Base-by-base conservation (phyloP, 2,329 filamentous ascomycete genomes). In the Magnaporthiopsis incrustans region DNA sequence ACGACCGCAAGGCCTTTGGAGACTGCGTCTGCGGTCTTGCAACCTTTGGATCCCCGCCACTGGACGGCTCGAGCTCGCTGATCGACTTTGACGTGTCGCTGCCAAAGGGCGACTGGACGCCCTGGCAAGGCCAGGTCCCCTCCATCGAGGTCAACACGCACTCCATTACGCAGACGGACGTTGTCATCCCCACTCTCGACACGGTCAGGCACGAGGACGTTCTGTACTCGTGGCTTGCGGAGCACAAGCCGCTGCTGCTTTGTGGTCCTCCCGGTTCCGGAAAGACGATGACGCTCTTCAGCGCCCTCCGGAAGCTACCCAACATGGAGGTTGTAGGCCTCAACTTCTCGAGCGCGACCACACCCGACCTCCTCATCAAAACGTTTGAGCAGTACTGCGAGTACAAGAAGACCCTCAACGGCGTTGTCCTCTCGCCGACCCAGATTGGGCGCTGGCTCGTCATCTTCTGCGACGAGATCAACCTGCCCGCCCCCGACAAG, bases 201-300 rank as follows among this genome's bases (percentile, higher is more conserved):
- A 99, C 96, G 33, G 90, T 99, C 59, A 91, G 95, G 35, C 95
- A 99, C 71, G 95, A 99, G 76, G 95, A 98, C 77, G 91, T 99
- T n/a, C 83, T 99, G 22, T 99, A 99, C 80, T 99, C 96, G 4
- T 99, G 95, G 95, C 86, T 99, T 59, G 95, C 96, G 22, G 95
- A 99, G 75, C 95, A 99, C 75, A 99, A 99, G 79, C 95, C 96
- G 15, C 82, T 99, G 25, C 81, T 99, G 63, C 89, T 99, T 22
- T 99, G 95, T 74, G 96, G 95, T 76, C 96, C 95, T 73, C 95
- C 95, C 65, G 95, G 95, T 79, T 99, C 95, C 62, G 95, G 95
- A 82, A 99, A 99, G 81, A 99, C 95, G 5, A 99, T 99, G 95
- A 99, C 95, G 14, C 81, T 99, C 15, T 99, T 99, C 81, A 97